phyloP scores from a whole-genome alignment of 2,329 filamentous ascomycete genomes.

The Beauveria sp. region DNA sequence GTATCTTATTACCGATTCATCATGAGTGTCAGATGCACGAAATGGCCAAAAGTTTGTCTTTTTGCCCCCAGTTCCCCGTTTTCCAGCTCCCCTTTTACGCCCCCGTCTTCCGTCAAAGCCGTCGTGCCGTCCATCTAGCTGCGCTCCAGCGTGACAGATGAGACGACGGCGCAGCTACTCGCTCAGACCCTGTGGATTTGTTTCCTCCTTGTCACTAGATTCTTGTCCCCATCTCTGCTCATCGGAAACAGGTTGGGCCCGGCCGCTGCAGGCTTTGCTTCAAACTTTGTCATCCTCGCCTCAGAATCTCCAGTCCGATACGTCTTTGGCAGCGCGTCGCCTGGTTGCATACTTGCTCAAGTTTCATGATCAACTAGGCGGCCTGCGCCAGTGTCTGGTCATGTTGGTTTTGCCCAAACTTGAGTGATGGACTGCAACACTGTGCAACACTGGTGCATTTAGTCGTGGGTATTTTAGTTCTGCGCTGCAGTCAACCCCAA shows the following conservation, averaged over 20 bases:
- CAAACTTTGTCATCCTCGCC: not conserved
- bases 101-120: not conserved
- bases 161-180: not conserved
- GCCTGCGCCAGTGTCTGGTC: too few species aligned
- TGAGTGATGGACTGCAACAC: too few species aligned
- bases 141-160: not conserved
- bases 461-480: too few species aligned
- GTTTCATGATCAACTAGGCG: not conserved
- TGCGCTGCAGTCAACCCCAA: too few species aligned
- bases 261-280: not conserved
- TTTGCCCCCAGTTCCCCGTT: too few species aligned
- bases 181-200: not conserved
- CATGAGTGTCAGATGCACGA: too few species aligned
- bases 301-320: not conserved
- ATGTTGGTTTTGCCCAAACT: too few species aligned
- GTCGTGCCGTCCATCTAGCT: not conserved
- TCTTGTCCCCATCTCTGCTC: not conserved
- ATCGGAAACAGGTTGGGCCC: not conserved
- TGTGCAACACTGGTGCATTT: too few species aligned
- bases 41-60: too few species aligned
- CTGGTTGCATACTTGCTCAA: not conserved
- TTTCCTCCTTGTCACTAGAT: not conserved
- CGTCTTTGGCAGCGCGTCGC: not conserved
- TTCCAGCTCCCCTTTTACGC: not conserved
- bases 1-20: too few species aligned